Evolutionary conservation across 2,329 filamentous ascomycete species (phyloP), one percentile per base, ranked within the genome.

Genomic region (Aspergillus oerlinghausenensis): DNA sequence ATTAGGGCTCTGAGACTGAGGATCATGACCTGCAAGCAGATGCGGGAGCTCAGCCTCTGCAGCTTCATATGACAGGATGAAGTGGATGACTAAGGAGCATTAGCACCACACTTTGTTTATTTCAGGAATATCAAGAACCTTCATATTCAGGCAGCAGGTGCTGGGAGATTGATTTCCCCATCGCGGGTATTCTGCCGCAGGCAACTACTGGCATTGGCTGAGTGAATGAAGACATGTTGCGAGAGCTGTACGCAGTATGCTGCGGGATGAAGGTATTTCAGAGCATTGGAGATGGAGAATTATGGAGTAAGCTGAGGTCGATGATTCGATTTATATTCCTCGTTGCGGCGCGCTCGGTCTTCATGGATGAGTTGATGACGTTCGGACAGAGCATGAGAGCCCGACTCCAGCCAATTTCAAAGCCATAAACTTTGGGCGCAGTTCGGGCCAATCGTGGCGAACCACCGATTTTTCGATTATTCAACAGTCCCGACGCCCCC

Each of bases 11-110:
- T 57, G 55, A 23, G 58, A 53, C 25, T 64, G 48, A 5, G 67
- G 68, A 26, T 62, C 59, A 4, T 49, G 60, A 3, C 67, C 68
- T 10, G 59, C 61, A 29, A 68, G 57, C 4, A 68, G 61, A 32
- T 57, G 55, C 4, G 66, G 65, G 28, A 67, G 56, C 25, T 69
- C 65, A 1, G 56, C 40, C n/a, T 61, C 45, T 4, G 59, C 63
- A 3, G 57, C 57, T 9, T 65, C 60, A 9, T 52, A 23, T 14
- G 55, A 51, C 38, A 55, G 55, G 8, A 67, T 62, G 51, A 69
- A 68, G 47, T 67, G 64, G 47, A 67, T 61, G 2, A 65, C 66
- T 69, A 42, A 19, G 47, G 7, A 8, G 1, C 40, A 54, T 55
- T 50, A 50, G 25, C 47, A 55, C 35, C 21, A 42, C 14, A 17